A percentile compares a stretch with the other conserved stretches of the same genome.
Evolutionary conservation across 441 rosid species (phyloP).

Genomic region (Aleurites moluccanus): DNA sequence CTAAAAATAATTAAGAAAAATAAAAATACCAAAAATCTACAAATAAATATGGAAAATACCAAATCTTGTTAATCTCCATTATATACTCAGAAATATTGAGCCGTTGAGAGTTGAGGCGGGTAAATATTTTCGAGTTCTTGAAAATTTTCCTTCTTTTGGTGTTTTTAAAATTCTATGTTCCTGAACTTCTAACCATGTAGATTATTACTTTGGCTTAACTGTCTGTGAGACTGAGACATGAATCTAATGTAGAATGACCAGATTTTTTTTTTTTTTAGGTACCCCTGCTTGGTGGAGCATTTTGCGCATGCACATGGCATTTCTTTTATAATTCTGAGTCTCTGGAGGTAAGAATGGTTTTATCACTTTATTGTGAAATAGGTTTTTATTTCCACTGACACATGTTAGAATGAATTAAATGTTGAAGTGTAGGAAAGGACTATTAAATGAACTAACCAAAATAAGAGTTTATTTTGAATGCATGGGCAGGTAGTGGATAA

Average conservation of each 20-base stretch:
- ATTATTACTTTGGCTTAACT: background rate
- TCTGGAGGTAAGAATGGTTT: slow-evolving; percentile 62
- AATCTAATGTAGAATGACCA: background rate
- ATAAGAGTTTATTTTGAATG: background rate
- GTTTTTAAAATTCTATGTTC: background rate
- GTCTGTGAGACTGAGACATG: background rate
- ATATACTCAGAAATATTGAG: background rate
- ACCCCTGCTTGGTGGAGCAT: slow-evolving; percentile 92
- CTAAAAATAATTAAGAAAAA: too few relatives aligned
- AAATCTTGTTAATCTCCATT: too few relatives aligned
- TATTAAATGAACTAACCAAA: background rate
- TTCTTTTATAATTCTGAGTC: slow-evolving; percentile 91
- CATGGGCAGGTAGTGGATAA: background rate
- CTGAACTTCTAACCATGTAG: background rate
- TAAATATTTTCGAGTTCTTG: background rate
- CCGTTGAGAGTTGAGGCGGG: background rate
- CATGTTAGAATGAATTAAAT: background rate
- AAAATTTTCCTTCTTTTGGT: background rate
- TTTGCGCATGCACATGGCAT: slow-evolving; percentile 97
- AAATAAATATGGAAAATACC: too few relatives aligned
- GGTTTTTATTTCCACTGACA: background rate
- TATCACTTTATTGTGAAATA: background rate
- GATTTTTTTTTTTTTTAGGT: slow-evolving; percentile 46
- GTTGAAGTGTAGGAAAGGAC: background rate
- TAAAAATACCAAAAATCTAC: too few relatives aligned